Base-by-base conservation (phyloP, 257 asterid species). In the Solanum ossicruentum region DNA sequence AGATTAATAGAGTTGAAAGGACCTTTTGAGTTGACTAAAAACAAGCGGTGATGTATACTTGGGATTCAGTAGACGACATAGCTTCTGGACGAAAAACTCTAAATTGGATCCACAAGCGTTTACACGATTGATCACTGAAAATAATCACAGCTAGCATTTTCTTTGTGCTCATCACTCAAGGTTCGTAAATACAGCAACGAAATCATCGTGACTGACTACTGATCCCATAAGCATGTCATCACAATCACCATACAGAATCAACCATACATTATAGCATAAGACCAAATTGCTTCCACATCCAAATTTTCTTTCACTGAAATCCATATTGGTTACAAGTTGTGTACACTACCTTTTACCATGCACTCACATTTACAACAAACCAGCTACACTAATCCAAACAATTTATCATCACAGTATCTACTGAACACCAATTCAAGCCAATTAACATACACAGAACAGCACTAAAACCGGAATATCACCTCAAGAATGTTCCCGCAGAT, bases 401-500 rank as follows among this genome's bases (percentile, higher is more conserved):
- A 51, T 4, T 23, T 51, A 75, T 18, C 5, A 1, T 32, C 82
- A 51, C 0, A 49, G 15, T 11, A 10, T 75, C 61, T 23, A 49
- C n/a, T 13, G 12, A 45, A 49, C 20, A 75, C 61, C 51, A 75
- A 75, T 49, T 75, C 9, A 75, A 75, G 13, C 23, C 82, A 49
- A 77, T 75, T 49, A 75, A 21, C 81, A 72, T 72, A n/a, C 23
- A 36, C 20, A 81, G 11, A 81, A 81, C 52, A 26, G 39, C 69
- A 81, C 51, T 63, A 70, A 87, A 85, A 90, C 91, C 72, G 45
- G 80, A 89, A 86, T 39, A 81, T 96, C 98, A 96, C 98, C 98
- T 96, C 99, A 52, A 96, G 85, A 47, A 93, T 95, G 90, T 96
- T 89, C 83, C 87, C 71, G 85, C 97, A 96, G 87, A 95, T 86